These are phyloP conservation scores for Rhytidiadelphus loreus DNA, from an alignment of 225 moss, liverwort and hornwort species.

Conservation along the genomic window DNA sequence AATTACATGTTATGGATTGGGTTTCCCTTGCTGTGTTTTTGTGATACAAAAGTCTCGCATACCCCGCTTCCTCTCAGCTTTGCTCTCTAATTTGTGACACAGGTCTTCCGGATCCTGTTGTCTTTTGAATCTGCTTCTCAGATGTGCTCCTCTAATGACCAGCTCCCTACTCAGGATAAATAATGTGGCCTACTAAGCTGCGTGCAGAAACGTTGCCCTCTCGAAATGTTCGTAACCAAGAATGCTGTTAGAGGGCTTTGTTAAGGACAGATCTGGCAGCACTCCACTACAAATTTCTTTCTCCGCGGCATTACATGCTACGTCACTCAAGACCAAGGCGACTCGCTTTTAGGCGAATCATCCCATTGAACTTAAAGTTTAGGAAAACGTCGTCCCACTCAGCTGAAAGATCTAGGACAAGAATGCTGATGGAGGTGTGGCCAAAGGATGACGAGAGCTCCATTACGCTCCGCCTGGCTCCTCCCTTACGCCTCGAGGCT, in stretches of 20 bases:
- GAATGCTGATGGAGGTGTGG: constrained; percentile 43
- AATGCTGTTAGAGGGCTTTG: constrained; percentile 7
- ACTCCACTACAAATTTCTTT: background rate
- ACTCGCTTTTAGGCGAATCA: constrained; percentile 9
- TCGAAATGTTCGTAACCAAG: constrained; percentile 4
- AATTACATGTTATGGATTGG: background rate
- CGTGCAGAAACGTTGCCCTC: background rate
- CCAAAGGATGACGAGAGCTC: constrained; percentile 53
- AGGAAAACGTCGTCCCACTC: constrained; percentile 25
- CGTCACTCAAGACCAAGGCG: constrained; percentile 6
- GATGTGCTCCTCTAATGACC: background rate
- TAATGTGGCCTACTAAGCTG: background rate
- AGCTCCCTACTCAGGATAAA: background rate
- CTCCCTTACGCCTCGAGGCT: constrained; percentile 35
- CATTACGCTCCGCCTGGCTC: constrained; percentile 38
- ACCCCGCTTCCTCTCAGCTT: background rate
- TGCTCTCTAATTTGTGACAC: background rate
- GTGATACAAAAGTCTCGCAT: background rate
- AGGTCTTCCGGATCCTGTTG: background rate
- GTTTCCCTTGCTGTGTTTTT: background rate
- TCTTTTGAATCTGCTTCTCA: background rate
- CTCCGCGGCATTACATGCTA: constrained; percentile 5
- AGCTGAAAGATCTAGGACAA: constrained; percentile 26
- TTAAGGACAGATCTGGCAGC: constrained; percentile 3
- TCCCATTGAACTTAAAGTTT: constrained; percentile 11